Evolutionary conservation across 345 rosid species (phyloP).

Genomic region (Durio zibethinus): DNA sequence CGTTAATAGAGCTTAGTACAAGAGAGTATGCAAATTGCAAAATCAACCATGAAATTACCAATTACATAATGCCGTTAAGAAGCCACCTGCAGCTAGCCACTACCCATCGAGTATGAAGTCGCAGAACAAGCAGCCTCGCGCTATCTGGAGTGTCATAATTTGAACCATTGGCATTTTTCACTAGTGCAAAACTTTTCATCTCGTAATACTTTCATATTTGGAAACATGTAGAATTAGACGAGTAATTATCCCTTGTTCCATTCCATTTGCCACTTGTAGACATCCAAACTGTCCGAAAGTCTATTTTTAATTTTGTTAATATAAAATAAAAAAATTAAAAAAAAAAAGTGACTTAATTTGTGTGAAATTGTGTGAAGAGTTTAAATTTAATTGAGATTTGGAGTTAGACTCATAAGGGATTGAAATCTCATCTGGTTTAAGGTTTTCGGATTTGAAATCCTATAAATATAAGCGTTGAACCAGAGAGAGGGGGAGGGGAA

Average conservation of each 20-base stretch:
- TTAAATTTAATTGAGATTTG: too few species aligned
- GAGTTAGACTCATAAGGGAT: too few species aligned
- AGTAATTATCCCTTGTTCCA: not conserved
- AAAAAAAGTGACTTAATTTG: too few species aligned
- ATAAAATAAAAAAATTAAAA: too few species aligned
- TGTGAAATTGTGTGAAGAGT: too few species aligned
- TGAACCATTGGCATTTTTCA: conserved; percentile 90
- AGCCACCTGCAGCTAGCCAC: conserved; percentile 95
- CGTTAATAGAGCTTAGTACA: not conserved
- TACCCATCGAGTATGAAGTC: conserved; percentile 90
- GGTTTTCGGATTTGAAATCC: too few species aligned
- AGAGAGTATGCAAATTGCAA: not conserved
- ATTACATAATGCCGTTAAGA: conserved; percentile 93
- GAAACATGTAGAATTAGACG: not conserved
- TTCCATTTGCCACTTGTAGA: not conserved
- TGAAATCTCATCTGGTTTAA: too few species aligned
- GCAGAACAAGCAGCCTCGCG: conserved; percentile 74
- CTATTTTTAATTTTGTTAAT: too few species aligned
- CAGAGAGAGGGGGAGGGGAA: conserved; percentile 20
- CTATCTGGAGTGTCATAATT: conserved; percentile 96
- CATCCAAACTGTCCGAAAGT: too few species aligned
- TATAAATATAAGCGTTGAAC: too few species aligned
- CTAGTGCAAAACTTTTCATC: conserved; percentile 98
- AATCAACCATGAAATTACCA: conserved; percentile 46
- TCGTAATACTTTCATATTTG: conserved; percentile 53